Conservation (phyloP, 2,329 filamentous ascomycete species). For the Rachicladosporium sp. region DNA sequence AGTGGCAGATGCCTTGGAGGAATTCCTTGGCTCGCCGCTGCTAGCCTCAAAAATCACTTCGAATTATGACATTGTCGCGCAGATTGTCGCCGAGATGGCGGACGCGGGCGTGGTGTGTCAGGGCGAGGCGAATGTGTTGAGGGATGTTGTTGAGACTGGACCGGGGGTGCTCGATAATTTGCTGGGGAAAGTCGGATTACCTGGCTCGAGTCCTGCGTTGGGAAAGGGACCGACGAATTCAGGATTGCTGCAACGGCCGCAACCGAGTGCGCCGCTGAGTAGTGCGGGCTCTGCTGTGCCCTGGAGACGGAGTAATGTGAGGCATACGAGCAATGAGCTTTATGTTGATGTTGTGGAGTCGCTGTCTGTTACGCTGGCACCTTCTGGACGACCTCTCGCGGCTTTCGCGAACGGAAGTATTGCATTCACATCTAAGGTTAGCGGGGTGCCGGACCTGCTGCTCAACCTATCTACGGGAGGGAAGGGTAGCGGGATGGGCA, state of each 20-base stretch:
- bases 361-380: conserved; percentile 74
- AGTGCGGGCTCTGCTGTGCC: conserved; percentile 48
- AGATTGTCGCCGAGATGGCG: conserved; percentile 90
- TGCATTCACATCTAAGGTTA: conserved; percentile 89
- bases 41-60: conserved; percentile 75
- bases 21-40: conserved; percentile 81
- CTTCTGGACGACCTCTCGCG: conserved; percentile 74
- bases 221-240: conserved; percentile 10
- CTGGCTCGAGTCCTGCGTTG: conserved; percentile 36
- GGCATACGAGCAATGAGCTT: conserved; percentile 92
- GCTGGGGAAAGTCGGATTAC: conserved; percentile 73
- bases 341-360: conserved; percentile 95
- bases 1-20: conserved; percentile 81
- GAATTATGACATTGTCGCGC: conserved; percentile 86
- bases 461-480: conserved; percentile 69
- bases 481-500: conserved; percentile 62
- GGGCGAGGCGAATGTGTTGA: conserved; percentile 83
- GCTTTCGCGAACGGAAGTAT: conserved; percentile 87
- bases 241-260: conserved; percentile 7
- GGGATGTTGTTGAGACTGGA: conserved; percentile 74
- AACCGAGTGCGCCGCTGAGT: conserved; percentile 11
- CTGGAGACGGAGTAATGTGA: conserved; percentile 83
- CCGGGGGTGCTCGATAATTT: conserved; percentile 83
- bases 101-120: conserved; percentile 82
- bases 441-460: conserved; percentile 81